phyloP scores from a whole-genome alignment of 495 filamentous ascomycete species.

The Rusavskia elegans region DNA sequence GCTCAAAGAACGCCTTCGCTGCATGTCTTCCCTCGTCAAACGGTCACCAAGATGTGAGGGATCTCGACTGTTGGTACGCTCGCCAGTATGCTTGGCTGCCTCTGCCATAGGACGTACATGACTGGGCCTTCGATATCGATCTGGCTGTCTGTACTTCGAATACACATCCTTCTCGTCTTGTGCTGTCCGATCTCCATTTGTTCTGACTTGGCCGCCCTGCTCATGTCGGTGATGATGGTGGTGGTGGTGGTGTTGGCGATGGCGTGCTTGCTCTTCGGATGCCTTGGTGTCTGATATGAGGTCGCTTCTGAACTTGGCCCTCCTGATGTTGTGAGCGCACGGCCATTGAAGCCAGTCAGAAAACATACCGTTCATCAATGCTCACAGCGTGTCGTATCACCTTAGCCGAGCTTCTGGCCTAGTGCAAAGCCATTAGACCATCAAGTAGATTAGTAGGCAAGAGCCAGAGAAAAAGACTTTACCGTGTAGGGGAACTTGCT shows the following conservation, averaged over 20 bases:
- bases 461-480: neutral
- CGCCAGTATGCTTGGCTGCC: neutral
- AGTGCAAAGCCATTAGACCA: neutral
- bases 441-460: too few relatives aligned
- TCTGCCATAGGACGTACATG: neutral
- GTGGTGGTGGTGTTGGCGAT: constrained; percentile 17
- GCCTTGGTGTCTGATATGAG: constrained; percentile 44
- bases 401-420: constrained; percentile 50
- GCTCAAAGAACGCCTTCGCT: constrained; percentile 8
- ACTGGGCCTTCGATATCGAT: constrained; percentile 11
- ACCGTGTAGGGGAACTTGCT: constrained; percentile 69
- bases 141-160: neutral
- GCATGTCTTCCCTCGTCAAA: neutral
- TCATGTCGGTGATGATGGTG: constrained; percentile 19
- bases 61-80: neutral
- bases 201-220: neutral
- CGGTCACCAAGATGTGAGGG: neutral
- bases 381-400: constrained; percentile 58
- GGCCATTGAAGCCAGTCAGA: too few relatives aligned
- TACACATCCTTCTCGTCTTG: neutral
- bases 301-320: constrained; percentile 55
- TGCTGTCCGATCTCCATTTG: neutral
- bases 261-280: constrained; percentile 2
- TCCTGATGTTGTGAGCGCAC: constrained; percentile 2
- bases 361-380: constrained; percentile 47